phyloP scores from a whole-genome alignment of 2,329 filamentous ascomycete genomes.

The Emergomyces africanus region DNA sequence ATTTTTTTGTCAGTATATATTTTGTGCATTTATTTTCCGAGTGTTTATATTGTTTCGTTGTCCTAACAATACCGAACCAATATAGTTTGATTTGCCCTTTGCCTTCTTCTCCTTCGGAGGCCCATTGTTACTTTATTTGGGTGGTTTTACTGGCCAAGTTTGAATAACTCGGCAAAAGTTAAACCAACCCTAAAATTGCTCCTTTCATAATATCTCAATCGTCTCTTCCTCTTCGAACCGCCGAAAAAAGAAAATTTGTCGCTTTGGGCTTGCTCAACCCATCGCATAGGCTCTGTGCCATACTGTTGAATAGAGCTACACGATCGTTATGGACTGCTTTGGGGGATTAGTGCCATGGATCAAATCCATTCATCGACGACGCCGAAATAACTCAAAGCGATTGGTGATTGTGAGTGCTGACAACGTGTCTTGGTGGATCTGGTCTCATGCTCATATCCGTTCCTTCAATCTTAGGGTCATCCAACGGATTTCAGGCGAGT shows the following conservation, averaged over 20 bases:
- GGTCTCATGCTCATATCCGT: neutral
- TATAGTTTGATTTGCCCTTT: neutral
- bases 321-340: slow-evolving; percentile 17
- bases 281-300: neutral
- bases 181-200: neutral
- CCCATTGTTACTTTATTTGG: neutral
- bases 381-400: slow-evolving; percentile 1
- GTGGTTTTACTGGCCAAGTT: neutral
- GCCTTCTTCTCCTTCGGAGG: neutral
- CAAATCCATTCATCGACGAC: slow-evolving; percentile 21
- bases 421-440: neutral
- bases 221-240: neutral
- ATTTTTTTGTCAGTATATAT: neutral
- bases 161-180: neutral
- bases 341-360: slow-evolving; percentile 23
- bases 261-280: neutral
- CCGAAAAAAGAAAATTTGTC: neutral
- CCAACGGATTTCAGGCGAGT: slow-evolving; percentile 34
- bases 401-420: slow-evolving; percentile 1
- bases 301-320: neutral
- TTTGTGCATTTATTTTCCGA: neutral
- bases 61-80: neutral
- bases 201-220: neutral
- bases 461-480: slow-evolving; percentile 18
- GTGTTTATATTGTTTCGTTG: neutral